Conservation (phyloP, 495 filamentous ascomycete genomes). For the Penicillium coprophilum region DNA sequence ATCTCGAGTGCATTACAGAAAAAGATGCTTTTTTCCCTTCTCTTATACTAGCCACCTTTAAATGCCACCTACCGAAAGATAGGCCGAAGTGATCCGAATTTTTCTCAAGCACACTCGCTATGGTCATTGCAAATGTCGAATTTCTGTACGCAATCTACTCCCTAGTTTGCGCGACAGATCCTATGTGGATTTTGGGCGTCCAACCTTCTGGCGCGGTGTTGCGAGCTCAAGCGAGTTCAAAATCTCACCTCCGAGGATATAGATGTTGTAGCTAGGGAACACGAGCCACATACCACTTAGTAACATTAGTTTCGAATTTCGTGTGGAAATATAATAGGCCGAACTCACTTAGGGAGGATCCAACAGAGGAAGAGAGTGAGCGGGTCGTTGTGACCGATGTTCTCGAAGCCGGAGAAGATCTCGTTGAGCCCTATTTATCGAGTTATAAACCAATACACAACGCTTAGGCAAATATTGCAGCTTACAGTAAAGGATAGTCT, state of each 20-base stretch:
- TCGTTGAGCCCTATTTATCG: slow-evolving; percentile 67
- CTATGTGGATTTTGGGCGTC: slow-evolving; percentile 39
- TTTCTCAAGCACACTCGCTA: background rate
- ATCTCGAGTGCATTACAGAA: background rate
- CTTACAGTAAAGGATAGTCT: slow-evolving; percentile 86
- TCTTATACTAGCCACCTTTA: background rate
- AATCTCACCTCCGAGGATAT: slow-evolving; percentile 68
- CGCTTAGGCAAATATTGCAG: slow-evolving; percentile 12
- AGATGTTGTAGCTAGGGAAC: slow-evolving; percentile 68
- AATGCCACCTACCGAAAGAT: background rate
- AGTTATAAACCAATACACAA: background rate
- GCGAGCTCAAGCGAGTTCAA: slow-evolving; percentile 61
- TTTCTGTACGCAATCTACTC: background rate
- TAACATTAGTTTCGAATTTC: slow-evolving; percentile 9
- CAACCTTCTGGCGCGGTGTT: slow-evolving; percentile 31
- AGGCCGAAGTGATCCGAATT: background rate
- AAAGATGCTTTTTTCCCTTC: too few relatives aligned
- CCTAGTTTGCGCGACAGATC: background rate
- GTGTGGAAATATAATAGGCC: background rate
- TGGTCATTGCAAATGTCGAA: background rate
- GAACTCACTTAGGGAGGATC: slow-evolving; percentile 78
- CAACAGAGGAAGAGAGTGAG: slow-evolving; percentile 61
- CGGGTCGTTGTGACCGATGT: slow-evolving; percentile 73
- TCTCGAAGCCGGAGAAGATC: slow-evolving; percentile 70
- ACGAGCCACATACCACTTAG: slow-evolving; percentile 76